A percentile compares a stretch with the other conserved stretches of the same genome.
Conservation (phyloP, 257 asterid species). For the Solanum chilense region DNA sequence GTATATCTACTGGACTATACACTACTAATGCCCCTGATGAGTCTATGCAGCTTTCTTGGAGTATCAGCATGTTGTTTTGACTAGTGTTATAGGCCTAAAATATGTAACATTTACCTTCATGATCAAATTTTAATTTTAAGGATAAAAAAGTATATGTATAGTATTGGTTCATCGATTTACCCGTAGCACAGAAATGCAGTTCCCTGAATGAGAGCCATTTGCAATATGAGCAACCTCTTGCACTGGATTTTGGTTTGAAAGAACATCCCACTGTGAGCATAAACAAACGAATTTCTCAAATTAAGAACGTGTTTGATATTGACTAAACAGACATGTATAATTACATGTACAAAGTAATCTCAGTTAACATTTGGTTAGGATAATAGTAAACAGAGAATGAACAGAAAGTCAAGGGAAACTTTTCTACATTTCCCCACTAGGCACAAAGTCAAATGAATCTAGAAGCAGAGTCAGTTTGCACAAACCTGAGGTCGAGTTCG, state of each 20-base stretch:
- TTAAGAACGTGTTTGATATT: not conserved
- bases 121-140: not conserved
- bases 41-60: constrained; percentile 93
- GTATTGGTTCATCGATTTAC: constrained; percentile 15
- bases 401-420: not conserved
- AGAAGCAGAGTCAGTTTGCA: not conserved
- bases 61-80: constrained; percentile 83
- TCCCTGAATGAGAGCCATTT: constrained; percentile 95
- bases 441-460: not conserved
- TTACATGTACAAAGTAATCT: not conserved
- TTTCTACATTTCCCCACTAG: not conserved
- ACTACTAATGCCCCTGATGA: constrained; percentile 73
- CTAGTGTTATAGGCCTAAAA: constrained; percentile 63
- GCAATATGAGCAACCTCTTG: constrained; percentile 86
- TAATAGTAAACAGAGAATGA: not conserved
- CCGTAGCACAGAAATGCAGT: constrained; percentile 80
- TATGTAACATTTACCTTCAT: not conserved
- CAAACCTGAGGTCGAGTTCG: constrained; percentile 71
- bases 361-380: not conserved
- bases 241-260: constrained; percentile 76
- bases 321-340: not conserved
- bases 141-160: not conserved
- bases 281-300: not conserved
- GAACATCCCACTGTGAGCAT: constrained; percentile 77
- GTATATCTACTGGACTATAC: constrained; percentile 72